phyloP scores from a whole-genome alignment of 225 moss, liverwort and hornwort species.

The Antitrichia curtipendula region DNA sequence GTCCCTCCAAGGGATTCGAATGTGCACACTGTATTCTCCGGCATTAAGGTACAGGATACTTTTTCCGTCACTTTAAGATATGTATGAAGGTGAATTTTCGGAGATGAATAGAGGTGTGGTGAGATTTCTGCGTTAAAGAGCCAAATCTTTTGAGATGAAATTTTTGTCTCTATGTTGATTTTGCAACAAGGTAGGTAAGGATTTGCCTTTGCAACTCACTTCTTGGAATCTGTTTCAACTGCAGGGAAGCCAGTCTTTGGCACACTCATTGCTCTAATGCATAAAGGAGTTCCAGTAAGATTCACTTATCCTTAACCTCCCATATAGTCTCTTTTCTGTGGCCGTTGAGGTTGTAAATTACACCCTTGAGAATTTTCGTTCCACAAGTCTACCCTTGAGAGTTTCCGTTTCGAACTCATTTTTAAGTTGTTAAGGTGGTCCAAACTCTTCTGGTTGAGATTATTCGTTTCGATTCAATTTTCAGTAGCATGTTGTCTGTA shows the following conservation, averaged over 20 bases:
- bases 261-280: constrained; percentile 77
- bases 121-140: neutral
- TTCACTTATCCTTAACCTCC: neutral
- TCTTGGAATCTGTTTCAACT: neutral
- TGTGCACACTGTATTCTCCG: neutral
- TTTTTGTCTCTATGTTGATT: neutral
- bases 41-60: neutral
- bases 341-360: neutral
- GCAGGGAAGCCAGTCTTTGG: constrained; percentile 97
- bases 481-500: neutral
- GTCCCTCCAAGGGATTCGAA: neutral
- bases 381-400: neutral
- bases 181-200: neutral
- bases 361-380: neutral
- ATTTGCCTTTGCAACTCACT: neutral
- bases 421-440: neutral
- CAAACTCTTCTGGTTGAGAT: neutral
- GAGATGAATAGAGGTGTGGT: neutral
- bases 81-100: neutral
- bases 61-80: neutral
- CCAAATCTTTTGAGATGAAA: neutral
- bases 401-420: neutral
- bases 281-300: constrained; percentile 80
- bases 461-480: neutral
- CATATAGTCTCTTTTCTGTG: neutral